Percentiles rank a stretch among this genome's conserved stretches.
These are phyloP conservation scores for Periconia sp. DNA, from an alignment of 2,329 filamentous ascomycete genomes.

Conservation along the genomic window DNA sequence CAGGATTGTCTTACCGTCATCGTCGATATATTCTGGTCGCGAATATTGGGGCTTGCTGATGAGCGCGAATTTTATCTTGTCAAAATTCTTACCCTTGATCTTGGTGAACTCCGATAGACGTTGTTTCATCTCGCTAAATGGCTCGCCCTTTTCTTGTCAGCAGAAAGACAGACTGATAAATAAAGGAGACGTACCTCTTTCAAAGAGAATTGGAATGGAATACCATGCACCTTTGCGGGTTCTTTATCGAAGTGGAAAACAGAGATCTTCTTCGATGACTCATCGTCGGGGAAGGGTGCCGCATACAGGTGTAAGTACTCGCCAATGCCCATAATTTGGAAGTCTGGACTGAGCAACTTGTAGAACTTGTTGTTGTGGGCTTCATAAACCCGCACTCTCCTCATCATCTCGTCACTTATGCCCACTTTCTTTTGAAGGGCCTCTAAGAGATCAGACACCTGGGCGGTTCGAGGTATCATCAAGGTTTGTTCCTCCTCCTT, in stretches of 20 bases:
- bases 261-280: slow-evolving; percentile 70
- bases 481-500: slow-evolving; percentile 76
- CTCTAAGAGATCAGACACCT: slow-evolving; percentile 77
- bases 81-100: slow-evolving; percentile 96
- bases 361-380: slow-evolving; percentile 82
- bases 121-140: slow-evolving; percentile 90
- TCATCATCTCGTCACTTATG: slow-evolving; percentile 75
- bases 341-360: slow-evolving; percentile 73
- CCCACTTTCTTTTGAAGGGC: slow-evolving; percentile 81
- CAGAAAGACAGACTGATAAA: too few species aligned
- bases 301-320: slow-evolving; percentile 85
- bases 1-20: too few species aligned
- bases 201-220: slow-evolving; percentile 89
- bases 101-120: slow-evolving; percentile 91
- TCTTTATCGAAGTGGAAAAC: slow-evolving; percentile 95
- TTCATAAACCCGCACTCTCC: slow-evolving; percentile 81
- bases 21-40: slow-evolving; percentile 79
- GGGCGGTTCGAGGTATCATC: slow-evolving; percentile 85
- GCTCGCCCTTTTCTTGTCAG: slow-evolving; percentile 68
- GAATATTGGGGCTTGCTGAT: slow-evolving; percentile 69
- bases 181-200: slow-evolving; percentile 71
- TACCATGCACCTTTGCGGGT: slow-evolving; percentile 79
- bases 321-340: slow-evolving; percentile 79
- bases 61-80: slow-evolving; percentile 97
- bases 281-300: slow-evolving; percentile 78